Percentiles rank a stretch among this genome's conserved stretches.
phyloP scores from a whole-genome alignment of 441 rosid genomes.

The Corymbia calophylla region DNA sequence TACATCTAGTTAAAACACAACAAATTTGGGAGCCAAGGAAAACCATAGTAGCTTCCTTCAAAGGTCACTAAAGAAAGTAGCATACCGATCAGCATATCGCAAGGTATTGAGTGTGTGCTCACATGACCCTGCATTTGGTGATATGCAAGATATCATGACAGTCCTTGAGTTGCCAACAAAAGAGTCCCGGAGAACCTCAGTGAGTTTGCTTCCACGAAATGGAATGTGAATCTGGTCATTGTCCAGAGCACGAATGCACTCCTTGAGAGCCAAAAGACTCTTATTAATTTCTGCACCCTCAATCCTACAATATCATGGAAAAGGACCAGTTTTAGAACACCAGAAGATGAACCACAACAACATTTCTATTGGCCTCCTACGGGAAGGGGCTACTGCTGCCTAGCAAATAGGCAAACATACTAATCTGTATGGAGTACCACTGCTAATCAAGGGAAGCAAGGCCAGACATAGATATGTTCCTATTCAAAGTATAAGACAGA shows the following conservation, averaged over 20 bases:
- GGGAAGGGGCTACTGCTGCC: not conserved
- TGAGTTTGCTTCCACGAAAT: conserved; percentile 96
- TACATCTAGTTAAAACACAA: conserved; percentile 2
- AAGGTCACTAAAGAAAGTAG: not conserved
- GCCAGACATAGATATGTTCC: not conserved
- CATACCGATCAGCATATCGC: conserved; percentile 97
- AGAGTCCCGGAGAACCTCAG: conserved; percentile 98
- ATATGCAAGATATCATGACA: conserved; percentile 97
- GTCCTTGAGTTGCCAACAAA: conserved; percentile 98
- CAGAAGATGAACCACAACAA: conserved; percentile 5
- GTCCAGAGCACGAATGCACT: conserved; percentile 97
- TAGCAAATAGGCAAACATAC: not conserved
- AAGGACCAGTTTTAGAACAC: conserved; percentile 1
- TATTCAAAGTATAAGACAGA: not conserved
- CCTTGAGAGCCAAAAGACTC: conserved; percentile 97
- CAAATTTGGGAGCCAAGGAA: not conserved
- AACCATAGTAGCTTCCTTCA: not conserved
- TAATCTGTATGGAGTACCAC: not conserved
- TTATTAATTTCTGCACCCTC: conserved; percentile 99
- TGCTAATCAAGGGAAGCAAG: not conserved
- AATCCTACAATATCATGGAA: conserved; percentile 40
- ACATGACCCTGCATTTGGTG: conserved; percentile 98
- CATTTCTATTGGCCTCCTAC: not conserved
- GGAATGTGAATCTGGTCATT: conserved; percentile 99
- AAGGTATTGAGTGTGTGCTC: conserved; percentile 96